Evolutionary conservation across 441 rosid species (phyloP).

Genomic region (Pelargonium australe): DNA sequence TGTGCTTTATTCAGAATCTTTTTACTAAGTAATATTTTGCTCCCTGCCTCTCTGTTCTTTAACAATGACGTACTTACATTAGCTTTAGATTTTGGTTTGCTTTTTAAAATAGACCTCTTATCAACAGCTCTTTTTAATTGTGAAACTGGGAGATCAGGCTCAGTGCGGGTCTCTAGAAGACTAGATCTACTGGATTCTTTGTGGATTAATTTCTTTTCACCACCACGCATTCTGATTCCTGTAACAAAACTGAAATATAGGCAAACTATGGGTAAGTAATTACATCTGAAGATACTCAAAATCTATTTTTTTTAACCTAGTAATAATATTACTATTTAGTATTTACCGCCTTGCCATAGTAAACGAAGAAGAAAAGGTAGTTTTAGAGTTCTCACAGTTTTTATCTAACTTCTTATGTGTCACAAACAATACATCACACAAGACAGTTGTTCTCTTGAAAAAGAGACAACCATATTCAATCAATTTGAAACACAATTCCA

Average conservation of each 20-base stretch:
- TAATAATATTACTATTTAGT: no score
- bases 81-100: conserved; percentile 31
- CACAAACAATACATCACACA: neutral
- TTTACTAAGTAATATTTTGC: conserved; percentile 22
- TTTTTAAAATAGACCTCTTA: conserved; percentile 4
- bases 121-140: neutral
- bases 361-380: neutral
- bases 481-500: neutral
- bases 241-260: conserved; percentile 16
- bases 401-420: neutral
- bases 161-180: conserved; percentile 40
- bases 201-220: conserved; percentile 24
- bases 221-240: conserved; percentile 34
- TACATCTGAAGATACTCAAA: neutral
- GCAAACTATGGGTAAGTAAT: conserved; percentile 9
- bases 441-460: neutral
- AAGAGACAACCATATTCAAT: neutral
- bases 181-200: conserved; percentile 34
- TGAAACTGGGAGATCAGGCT: conserved; percentile 54
- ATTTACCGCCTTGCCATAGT: neutral
- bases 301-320: no score
- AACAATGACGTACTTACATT: conserved; percentile 32
- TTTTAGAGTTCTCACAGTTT: neutral
- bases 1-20: conserved; percentile 22
- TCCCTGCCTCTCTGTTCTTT: conserved; percentile 15